Evolutionary conservation across 345 rosid genomes (phyloP).

Genomic region (Schrenkiella parvula): DNA sequence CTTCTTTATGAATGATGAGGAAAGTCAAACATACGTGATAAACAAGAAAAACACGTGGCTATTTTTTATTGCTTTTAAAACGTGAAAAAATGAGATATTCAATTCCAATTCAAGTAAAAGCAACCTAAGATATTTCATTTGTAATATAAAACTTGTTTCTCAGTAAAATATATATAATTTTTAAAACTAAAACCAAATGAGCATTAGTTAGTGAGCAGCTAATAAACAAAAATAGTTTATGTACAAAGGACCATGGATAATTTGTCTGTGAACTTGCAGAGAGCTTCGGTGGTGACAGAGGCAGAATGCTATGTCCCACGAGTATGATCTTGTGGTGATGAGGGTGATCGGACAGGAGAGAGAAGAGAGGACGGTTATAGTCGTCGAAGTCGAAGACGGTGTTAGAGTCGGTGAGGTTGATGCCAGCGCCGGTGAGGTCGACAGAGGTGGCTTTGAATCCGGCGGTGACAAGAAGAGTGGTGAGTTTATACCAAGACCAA

Average conservation of each 20-base stretch:
- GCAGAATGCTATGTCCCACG: conserved; percentile 50
- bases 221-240: no score
- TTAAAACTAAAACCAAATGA: no score
- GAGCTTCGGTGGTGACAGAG: conserved; percentile 39
- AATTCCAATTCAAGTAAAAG: no score
- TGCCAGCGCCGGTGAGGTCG: conserved; percentile 30
- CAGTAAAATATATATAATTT: no score
- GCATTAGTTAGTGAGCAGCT: no score
- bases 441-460: conserved; percentile 22
- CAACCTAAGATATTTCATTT: background rate
- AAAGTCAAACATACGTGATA: background rate
- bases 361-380: conserved; percentile 27
- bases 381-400: conserved; percentile 6
- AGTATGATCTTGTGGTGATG: conserved; percentile 20
- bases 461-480: conserved; percentile 11
- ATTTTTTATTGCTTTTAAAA: background rate
- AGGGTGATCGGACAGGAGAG: conserved; percentile 26
- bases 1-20: background rate
- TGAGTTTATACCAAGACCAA: conserved; percentile 34
- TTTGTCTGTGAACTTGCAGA: conserved; percentile 32
- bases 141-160: no score
- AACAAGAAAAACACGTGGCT: background rate
- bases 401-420: conserved; percentile 29
- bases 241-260: conserved; percentile 41
- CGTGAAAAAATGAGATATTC: background rate